phyloP scores from a whole-genome alignment of 129 eudicot genomes.

The Daucus carota region DNA sequence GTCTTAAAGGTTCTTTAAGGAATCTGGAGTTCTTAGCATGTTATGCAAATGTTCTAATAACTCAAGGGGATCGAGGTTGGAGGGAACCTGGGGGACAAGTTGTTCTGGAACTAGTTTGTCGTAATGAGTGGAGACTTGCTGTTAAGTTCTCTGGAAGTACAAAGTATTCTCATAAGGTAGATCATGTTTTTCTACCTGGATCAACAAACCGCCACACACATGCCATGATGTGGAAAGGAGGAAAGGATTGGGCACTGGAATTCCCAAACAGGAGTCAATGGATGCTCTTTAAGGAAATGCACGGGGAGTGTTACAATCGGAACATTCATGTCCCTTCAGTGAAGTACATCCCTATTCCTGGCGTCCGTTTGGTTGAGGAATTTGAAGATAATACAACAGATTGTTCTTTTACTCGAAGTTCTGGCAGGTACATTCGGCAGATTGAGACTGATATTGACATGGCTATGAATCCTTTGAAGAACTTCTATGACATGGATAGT shows the following conservation, averaged over 20 bases:
- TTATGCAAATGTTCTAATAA: slow-evolving; percentile 67
- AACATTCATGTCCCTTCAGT: slow-evolving; percentile 79
- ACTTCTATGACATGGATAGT: slow-evolving; percentile 86
- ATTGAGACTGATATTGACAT: slow-evolving; percentile 70
- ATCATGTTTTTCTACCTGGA: slow-evolving; percentile 23
- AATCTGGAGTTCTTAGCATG: slow-evolving; percentile 58
- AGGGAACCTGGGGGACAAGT: slow-evolving; percentile 71
- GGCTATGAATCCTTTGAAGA: slow-evolving; percentile 69
- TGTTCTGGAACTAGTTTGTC: slow-evolving; percentile 59
- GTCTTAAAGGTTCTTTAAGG: slow-evolving; percentile 35
- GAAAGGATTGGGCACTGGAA: slow-evolving; percentile 86
- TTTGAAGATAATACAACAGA: slow-evolving; percentile 29
- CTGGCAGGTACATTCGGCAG: slow-evolving; percentile 59
- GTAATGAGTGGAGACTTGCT: slow-evolving; percentile 72
- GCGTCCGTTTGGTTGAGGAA: slow-evolving; percentile 64
- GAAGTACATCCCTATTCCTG: slow-evolving; percentile 88
- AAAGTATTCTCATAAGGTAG: slow-evolving; percentile 4
- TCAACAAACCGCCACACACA: slow-evolving; percentile 81
- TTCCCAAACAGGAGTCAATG: slow-evolving; percentile 83
- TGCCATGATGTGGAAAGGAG: slow-evolving; percentile 99
- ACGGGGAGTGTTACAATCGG: slow-evolving; percentile 79
- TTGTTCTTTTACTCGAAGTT: slow-evolving; percentile 31
- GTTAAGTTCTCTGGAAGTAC: not conserved
- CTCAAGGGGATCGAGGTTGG: slow-evolving; percentile 74
- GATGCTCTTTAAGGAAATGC: slow-evolving; percentile 81